phyloP scores from a whole-genome alignment of 2,329 filamentous ascomycete genomes.

The Lasiodiplodia sp. region DNA sequence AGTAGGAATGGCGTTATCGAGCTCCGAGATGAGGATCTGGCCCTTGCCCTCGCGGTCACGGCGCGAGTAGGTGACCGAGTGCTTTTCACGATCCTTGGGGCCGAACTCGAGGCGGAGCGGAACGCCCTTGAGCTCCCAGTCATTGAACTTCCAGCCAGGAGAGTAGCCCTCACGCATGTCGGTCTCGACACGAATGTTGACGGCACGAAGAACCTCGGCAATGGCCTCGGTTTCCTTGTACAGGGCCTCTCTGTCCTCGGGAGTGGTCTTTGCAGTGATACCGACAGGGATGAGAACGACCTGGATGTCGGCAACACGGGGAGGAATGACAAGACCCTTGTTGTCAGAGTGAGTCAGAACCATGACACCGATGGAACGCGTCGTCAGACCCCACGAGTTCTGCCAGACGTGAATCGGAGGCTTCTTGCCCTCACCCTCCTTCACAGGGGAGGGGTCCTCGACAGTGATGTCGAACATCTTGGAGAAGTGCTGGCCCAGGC shows the following conservation, averaged over 20 bases:
- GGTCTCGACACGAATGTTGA: conserved; percentile 77
- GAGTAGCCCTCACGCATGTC: conserved; percentile 91
- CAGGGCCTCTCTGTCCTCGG: conserved; percentile 80
- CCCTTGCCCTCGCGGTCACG: conserved; percentile 75
- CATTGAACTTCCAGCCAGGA: conserved; percentile 97
- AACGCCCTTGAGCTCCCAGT: conserved; percentile 97
- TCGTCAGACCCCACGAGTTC: conserved; percentile 98
- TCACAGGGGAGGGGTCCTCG: conserved; percentile 77
- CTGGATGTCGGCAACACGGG: conserved; percentile 86
- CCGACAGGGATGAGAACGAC: conserved; percentile 90
- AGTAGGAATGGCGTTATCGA: conserved; percentile 75
- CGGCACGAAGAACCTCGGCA: conserved; percentile 71
- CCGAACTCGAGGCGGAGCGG: conserved; percentile 95
- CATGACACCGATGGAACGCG: conserved; percentile 97
- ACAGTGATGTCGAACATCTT: conserved; percentile 99
- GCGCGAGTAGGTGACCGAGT: conserved; percentile 83
- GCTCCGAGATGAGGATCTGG: conserved; percentile 74
- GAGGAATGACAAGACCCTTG: conserved; percentile 92
- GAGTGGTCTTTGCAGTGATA: conserved; percentile 75
- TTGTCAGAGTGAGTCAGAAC: conserved; percentile 98
- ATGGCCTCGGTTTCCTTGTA: conserved; percentile 78
- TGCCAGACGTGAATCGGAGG: conserved; percentile 83
- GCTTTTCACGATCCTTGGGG: conserved; percentile 88
- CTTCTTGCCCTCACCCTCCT: conserved; percentile 75
- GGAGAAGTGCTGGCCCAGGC: conserved; percentile 95